Evolutionary conservation across 208 protist genomes (phyloP), one percentile per base, ranked within the genome.

Genomic region (Crithidia bombi): DNA sequence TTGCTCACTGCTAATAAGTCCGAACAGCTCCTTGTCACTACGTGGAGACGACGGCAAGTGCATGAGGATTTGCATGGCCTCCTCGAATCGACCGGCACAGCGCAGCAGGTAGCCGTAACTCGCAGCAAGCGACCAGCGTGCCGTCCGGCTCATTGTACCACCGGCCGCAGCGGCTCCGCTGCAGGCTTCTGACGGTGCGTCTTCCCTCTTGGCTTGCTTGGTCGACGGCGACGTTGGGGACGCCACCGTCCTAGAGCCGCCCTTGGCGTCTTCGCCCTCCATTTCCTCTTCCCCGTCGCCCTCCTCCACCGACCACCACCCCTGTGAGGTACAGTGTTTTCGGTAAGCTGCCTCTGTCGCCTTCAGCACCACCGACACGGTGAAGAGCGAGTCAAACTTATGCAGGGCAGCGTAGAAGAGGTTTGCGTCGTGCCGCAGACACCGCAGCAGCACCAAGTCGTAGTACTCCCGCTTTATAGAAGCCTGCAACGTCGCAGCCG

Each of bases 41-140:
- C 72, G 72, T 28, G 63, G 70, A 5, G 70, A 76, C 6, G 70
- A 46, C n/a, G 70, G 70, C n/a, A 91, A 67, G 19, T 68, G 69
- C 54, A 92, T 64, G 5, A 94, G 50, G 56, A 89, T 80, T 32
- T 82, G 75, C 38, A 94, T 78, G 44, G 89, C 89, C 44, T 87
- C 80, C 19, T 89, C 82, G 49, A 89, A 58, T 5, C 75, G 73
- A 23, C 74, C 74, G 26, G 73, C 62, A 28, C 81, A 73, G 23
- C 70, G 73, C 21, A 92, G 75, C 49, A 94, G 65, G 36, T 77
- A 71, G 33, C 80, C 84, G 68, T 86, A 90, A 15, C 77, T 69
- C 36, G 90, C 88, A 0, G 70, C 75, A 28, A 93, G 58, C 3
- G 67, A 81, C 64, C 65, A 77, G 9, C 78, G 74, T 28, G 73